Evolutionary conservation across 768 basidiomycete species (phyloP), one percentile per base, ranked within the genome.

Genomic region (Tulasnella calospora): DNA sequence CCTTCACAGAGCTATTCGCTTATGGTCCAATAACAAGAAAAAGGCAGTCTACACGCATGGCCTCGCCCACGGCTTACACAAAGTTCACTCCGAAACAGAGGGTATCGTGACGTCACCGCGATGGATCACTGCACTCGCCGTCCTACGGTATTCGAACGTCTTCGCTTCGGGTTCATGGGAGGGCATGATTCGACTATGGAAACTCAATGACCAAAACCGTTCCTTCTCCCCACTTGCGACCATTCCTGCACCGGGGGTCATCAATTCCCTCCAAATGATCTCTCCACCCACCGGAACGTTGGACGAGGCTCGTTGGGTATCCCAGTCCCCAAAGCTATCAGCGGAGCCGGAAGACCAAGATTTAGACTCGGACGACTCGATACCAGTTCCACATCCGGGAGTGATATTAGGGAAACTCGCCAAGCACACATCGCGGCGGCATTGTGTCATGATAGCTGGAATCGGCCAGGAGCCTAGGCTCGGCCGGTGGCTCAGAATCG

Each of bases 141-240:
- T 90, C 79, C 85, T 98, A 75, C 90, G 92, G 30, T 98, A 98
- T 84, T 94, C 95, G 9, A 95, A 99, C 83, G 82, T 95, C 7
- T 93, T 99, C 80, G 95, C 89, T 0, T 95, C 96, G 8, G 96
- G 97, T 41, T 99, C 98, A 15, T 99, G 94, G 92, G 95, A 98
- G 80, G 95, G 95, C 69, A 83, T 88, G 71, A 89, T 99, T 82
- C 92, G 93, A 73, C 86, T 99, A 83, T 99, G 98, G 97, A 92
- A 94, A 82, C 86, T 99, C 41, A 93, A 96, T 80, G 81, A 89
- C 0, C 92, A 90, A 80, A 84, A 96, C 19, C 92, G 90, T 82
- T 92, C 91, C 0, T 97, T 99, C 84, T 84, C 89, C 17, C 88
- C 88, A 1, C 82, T 91, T 17, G 91, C 90, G 19, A 89, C 87